These are phyloP conservation scores for Phyllosticta citriasiana DNA, from an alignment of 2,329 filamentous ascomycete species.

Conservation along the genomic window DNA sequence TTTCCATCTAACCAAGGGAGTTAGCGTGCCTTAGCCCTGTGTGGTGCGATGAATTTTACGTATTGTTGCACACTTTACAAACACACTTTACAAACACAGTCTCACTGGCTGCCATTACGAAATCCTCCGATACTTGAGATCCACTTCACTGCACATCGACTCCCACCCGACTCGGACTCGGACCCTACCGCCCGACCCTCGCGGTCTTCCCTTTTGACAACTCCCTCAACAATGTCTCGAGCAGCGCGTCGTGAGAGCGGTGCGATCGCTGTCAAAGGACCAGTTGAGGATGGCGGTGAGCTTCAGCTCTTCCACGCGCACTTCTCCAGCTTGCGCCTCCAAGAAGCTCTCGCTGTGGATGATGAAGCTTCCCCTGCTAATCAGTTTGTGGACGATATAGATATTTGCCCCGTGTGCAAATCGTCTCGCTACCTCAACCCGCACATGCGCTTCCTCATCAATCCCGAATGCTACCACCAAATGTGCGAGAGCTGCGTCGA, in stretches of 20 bases:
- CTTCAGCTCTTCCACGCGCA: conserved; percentile 13
- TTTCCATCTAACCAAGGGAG: too few relatives aligned
- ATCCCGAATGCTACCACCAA: conserved; percentile 96
- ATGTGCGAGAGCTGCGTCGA: conserved; percentile 97
- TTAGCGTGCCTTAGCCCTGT: too few relatives aligned
- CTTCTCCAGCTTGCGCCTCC: conserved; percentile 18
- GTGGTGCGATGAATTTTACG: too few relatives aligned
- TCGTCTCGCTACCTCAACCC: conserved; percentile 91
- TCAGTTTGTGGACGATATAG: conserved; percentile 28
- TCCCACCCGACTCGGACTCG: background rate
- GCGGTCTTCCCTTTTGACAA: conserved; percentile 5
- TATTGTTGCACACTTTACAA: too few relatives aligned
- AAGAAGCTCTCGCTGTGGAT: conserved; percentile 13
- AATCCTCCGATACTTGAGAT: background rate
- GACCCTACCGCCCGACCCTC: background rate
- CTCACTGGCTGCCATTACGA: too few relatives aligned
- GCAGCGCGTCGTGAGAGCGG: conserved; percentile 19
- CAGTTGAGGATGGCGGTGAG: conserved; percentile 28
- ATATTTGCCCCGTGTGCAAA: conserved; percentile 96
- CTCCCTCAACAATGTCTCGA: conserved; percentile 24
- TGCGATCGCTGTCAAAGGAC: conserved; percentile 18
- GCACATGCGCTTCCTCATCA: conserved; percentile 90
- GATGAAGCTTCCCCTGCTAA: conserved; percentile 5
- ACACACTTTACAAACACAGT: too few relatives aligned
- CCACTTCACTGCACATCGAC: conserved; percentile 4